Evolutionary conservation across 805 yeast species (phyloP), one percentile per base, ranked within the genome.

Genomic region (Barnettozyma sucrosica): DNA sequence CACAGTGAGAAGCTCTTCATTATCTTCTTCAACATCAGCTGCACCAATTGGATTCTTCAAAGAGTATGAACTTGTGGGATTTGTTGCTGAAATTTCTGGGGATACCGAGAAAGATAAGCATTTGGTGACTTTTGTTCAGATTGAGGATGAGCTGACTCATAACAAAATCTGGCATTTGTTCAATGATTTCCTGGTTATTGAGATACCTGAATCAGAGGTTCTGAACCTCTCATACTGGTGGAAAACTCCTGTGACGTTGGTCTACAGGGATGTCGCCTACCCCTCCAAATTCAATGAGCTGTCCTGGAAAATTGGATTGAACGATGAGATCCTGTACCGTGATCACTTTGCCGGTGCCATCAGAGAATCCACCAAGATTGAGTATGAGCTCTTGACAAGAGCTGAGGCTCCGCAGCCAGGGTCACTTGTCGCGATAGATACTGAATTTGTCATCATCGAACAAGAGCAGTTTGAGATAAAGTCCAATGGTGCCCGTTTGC

Each of bases 181-280:
- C 64, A 93, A 93, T 61, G 98, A 93, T 64, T 93, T 92, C 65
- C 68, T 93, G 53, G 98, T 90, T 14, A 77, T 80, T 56, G 82
- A 80, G 21, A 73, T 93, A 1, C 74, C 83, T 1, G 87, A 83
- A 55, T 76, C 74, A 13, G 97, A 93, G 55, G 97, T 86, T 0
- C 71, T 89, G 42, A 79, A 89, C 60, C 66, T 89, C 42, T 68
- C 80, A 1, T 72, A 74, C 43, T 72, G 83, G 70, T 90, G 97
- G 96, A 93, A 93, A 62, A 79, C 79, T 28, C 96, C 97, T 1
- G 81, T 85, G 16, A 70, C 84, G 24, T 68, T 86, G 14, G 63
- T 85, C 19, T 92, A 89, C 59, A 79, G 85, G 55, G 72, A 74
- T 48, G 66, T 70, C 3, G 56, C 67, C 3, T 55, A 66, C n/a